These are phyloP conservation scores for Ceratocystis eucalypticola DNA, from an alignment of 2,329 filamentous ascomycete genomes.

Conservation along the genomic window DNA sequence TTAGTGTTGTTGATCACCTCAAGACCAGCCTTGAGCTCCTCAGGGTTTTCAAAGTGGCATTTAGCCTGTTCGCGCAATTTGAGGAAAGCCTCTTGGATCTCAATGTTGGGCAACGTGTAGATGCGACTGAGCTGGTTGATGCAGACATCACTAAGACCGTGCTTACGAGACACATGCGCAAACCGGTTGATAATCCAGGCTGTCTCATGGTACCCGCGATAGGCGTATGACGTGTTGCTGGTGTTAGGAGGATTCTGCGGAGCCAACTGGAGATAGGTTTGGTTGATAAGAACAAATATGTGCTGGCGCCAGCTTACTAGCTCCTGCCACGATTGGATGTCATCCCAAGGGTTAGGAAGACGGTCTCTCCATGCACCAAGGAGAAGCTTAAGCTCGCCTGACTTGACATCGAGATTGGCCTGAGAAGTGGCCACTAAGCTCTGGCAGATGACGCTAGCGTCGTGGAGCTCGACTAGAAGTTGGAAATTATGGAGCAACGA, in stretches of 20 bases:
- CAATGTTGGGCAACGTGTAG: slow-evolving; percentile 96
- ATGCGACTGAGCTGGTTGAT: slow-evolving; percentile 95
- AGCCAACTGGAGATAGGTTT: slow-evolving; percentile 74
- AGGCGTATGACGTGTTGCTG: slow-evolving; percentile 85
- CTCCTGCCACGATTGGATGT: slow-evolving; percentile 98
- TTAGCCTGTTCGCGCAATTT: slow-evolving; percentile 98
- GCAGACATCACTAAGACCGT: slow-evolving; percentile 91
- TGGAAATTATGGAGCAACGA: slow-evolving; percentile 96
- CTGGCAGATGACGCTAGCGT: slow-evolving; percentile 90
- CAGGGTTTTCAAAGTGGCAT: slow-evolving; percentile 92
- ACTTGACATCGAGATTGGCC: slow-evolving; percentile 81
- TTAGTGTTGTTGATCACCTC: slow-evolving; percentile 99
- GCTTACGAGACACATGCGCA: slow-evolving; percentile 92
- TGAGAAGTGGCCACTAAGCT: slow-evolving; percentile 77
- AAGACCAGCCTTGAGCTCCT: slow-evolving; percentile 79
- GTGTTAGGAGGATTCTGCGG: slow-evolving; percentile 63
- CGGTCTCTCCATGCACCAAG: slow-evolving; percentile 92
- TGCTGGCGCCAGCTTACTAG: slow-evolving; percentile 99
- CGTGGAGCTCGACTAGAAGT: slow-evolving; percentile 89
- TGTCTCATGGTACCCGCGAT: slow-evolving; percentile 94
- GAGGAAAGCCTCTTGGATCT: slow-evolving; percentile 97
- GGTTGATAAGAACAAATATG: slow-evolving; percentile 95
- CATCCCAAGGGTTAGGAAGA: slow-evolving; percentile 95
- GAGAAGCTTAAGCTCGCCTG: slow-evolving; percentile 84
- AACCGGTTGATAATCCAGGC: slow-evolving; percentile 99